Base-by-base conservation (phyloP, 2,329 filamentous ascomycete species). In the Cytospora schulzeri region DNA sequence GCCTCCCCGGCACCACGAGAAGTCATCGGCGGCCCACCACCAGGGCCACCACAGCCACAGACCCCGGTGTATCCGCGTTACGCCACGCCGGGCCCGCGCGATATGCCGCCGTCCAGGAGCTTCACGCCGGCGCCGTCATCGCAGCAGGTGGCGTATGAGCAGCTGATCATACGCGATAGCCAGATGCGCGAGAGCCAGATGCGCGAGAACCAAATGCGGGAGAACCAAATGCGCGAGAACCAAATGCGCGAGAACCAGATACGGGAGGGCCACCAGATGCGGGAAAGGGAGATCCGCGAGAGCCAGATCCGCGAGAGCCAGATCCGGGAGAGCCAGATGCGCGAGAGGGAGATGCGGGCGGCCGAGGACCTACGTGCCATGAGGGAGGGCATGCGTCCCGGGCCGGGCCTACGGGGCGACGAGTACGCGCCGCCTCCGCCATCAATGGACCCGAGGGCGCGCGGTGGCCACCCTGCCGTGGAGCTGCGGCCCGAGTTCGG, bases 1-100 rank as follows among this genome's bases (percentile, higher is more conserved):
- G 62, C 60, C 3, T 66, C 65, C 31, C 65, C 65, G 17, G 58
- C 29, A 24, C 65, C 62, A 11, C 51, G 65, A 26, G 65, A 66
- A 50, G 54, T 62, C 50, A 57, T 66, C n/a, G 51, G 54, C n/a
- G 65, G 54, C 3, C 62, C 62, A 17, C 65, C 65, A 7, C 24
- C 65, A 9, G 65, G 62, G n/a, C 58, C 62, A 4, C 58, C 58
- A 9, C 65, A 65, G 19, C 24, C 62, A n/a, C 62, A 65, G 24
- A 60, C 55, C 24, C 58, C 58, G 12, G 54, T 26, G n/a, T 66
- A 53, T n/a, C 19, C 56, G 29, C 65, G 65, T 14, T 66, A 65
- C 45, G 57, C 62, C 31, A 66, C 65, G 7, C 65, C 65, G 12
- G 62, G 60, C 53, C 60, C 57, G 29, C 65, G 62, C 33, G 65